Percentiles rank a stretch among this genome's conserved stretches.
Evolutionary conservation across 495 filamentous ascomycete genomes (phyloP).

Genomic region (Aspergillus heteromorphus): DNA sequence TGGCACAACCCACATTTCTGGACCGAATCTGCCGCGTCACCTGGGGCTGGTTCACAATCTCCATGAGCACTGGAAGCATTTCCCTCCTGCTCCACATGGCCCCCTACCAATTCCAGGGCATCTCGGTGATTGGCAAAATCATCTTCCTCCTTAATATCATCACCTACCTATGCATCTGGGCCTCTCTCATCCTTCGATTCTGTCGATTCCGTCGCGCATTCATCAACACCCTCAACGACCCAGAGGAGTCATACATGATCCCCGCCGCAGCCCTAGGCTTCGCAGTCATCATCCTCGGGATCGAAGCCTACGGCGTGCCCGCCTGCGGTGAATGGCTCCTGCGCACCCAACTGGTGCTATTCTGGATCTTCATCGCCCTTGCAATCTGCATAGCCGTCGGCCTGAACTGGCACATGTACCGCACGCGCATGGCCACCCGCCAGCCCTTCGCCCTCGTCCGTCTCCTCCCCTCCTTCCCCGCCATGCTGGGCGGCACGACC

Average conservation of each 20-base stretch:
- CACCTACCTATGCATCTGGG: conserved; percentile 42
- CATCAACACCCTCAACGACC: conserved; percentile 45
- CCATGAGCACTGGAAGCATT: conserved; percentile 46
- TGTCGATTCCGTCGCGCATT: conserved; percentile 33
- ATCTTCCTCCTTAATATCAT: conserved; percentile 54
- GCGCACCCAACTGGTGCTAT: conserved; percentile 15
- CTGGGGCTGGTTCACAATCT: conserved; percentile 16
- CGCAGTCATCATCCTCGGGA: conserved; percentile 18
- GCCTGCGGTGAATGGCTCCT: conserved; percentile 13
- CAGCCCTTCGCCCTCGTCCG: conserved; percentile 11
- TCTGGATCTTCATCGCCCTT: conserved; percentile 28
- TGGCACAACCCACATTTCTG: too few relatives aligned
- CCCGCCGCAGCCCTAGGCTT: conserved; percentile 8
- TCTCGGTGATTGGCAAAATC: conserved; percentile 49
- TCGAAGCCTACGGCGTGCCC: conserved; percentile 6
- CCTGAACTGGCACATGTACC: conserved; percentile 13
- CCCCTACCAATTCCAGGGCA: conserved; percentile 49
- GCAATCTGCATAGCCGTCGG: conserved; percentile 8
- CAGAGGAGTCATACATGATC: conserved; percentile 50
- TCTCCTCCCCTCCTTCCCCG: conserved; percentile 15
- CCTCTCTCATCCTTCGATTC: conserved; percentile 46
- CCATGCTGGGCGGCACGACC: conserved; percentile 28
- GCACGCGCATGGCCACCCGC: conserved; percentile 1
- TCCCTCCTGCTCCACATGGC: conserved; percentile 48
- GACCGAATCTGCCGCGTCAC: conserved; percentile 7